Evolutionary conservation across 495 filamentous ascomycete genomes (phyloP).

Genomic region (Platismatia glauca): DNA sequence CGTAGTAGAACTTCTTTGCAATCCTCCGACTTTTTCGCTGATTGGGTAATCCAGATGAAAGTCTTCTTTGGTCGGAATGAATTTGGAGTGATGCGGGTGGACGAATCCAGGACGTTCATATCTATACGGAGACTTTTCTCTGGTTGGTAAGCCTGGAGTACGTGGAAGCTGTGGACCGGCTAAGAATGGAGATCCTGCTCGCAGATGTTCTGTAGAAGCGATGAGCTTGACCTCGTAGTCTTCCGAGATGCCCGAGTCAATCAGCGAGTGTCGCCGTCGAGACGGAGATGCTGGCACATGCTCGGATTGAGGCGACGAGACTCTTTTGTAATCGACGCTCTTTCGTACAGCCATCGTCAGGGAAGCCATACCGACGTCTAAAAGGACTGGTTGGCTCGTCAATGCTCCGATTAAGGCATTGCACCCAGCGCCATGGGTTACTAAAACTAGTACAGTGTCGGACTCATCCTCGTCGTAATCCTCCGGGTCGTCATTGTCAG

Average conservation of each 20-base stretch:
- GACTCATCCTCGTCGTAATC: conserved; percentile 41
- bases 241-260: conserved; percentile 38
- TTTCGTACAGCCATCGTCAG: conserved; percentile 81
- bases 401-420: conserved; percentile 91
- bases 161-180: not conserved
- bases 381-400: conserved; percentile 76
- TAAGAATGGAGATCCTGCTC: conserved; percentile 35
- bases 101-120: conserved; percentile 18
- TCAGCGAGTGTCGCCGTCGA: conserved; percentile 22
- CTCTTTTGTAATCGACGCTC: conserved; percentile 31
- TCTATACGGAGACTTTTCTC: conserved; percentile 21
- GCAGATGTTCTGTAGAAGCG: conserved; percentile 74
- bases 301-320: conserved; percentile 23
- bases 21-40: conserved; percentile 1
- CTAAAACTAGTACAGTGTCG: conserved; percentile 77
- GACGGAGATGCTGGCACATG: conserved; percentile 20
- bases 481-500: conserved; percentile 15
- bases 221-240: conserved; percentile 69
- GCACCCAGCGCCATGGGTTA: conserved; percentile 96
- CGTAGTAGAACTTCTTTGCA: conserved; percentile 11
- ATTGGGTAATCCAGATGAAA: not conserved
- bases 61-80: conserved; percentile 5
- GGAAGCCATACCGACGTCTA: conserved; percentile 83
- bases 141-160: conserved; percentile 11
- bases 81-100: conserved; percentile 1